A percentile compares a stretch with the other conserved stretches of the same genome.
Evolutionary conservation across 2,329 filamentous ascomycete genomes (phyloP).

Genomic region (Trichoderma sp.): DNA sequence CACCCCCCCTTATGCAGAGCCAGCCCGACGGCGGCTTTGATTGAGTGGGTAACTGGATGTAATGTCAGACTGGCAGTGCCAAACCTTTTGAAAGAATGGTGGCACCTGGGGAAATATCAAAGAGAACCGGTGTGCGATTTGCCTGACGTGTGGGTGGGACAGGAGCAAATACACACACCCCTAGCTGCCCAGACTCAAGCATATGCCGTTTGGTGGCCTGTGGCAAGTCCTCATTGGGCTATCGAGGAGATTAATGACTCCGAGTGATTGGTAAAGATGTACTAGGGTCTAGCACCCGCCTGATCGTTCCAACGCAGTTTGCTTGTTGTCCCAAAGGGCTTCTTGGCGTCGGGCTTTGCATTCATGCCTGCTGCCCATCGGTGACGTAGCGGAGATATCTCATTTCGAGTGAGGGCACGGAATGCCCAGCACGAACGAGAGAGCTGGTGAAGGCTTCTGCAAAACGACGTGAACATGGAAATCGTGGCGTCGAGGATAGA

Average conservation of each 20-base stretch:
- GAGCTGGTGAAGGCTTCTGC: background rate
- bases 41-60: constrained; percentile 8
- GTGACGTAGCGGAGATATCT: constrained; percentile 12
- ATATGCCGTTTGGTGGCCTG: constrained; percentile 18
- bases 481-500: background rate
- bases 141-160: constrained; percentile 21
- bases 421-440: background rate
- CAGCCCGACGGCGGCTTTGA: background rate
- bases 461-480: background rate
- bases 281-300: constrained; percentile 1
- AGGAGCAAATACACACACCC: constrained; percentile 12
- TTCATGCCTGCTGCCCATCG: constrained; percentile 15
- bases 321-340: constrained; percentile 5
- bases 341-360: constrained; percentile 14
- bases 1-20: constrained; percentile 1
- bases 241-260: constrained; percentile 15
- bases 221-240: constrained; percentile 16
- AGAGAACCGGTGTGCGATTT: constrained; percentile 19
- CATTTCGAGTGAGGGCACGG: background rate
- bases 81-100: constrained; percentile 7
- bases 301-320: constrained; percentile 4
- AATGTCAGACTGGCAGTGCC: constrained; percentile 12
- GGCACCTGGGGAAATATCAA: constrained; percentile 7
- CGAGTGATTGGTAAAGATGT: constrained; percentile 18
- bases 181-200: constrained; percentile 8